phyloP scores from a whole-genome alignment of 1,284 basidiomycete genomes.

The Ganoderma lingzhi region DNA sequence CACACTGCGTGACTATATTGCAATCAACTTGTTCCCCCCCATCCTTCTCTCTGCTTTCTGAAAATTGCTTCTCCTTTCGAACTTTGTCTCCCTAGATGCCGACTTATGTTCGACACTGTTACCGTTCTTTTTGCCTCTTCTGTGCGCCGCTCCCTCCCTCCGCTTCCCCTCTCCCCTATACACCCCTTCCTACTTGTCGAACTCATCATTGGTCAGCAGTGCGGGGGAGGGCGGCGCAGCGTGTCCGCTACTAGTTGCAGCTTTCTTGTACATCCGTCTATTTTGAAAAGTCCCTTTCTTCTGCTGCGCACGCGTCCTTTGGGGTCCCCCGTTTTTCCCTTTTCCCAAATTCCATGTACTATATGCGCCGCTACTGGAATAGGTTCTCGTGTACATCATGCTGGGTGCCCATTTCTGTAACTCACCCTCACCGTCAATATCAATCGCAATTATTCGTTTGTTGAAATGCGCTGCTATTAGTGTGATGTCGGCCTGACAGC shows the following conservation, averaged over 20 bases:
- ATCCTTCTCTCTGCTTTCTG: background rate
- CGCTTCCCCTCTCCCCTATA: background rate
- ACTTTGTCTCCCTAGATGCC: constrained; percentile 10
- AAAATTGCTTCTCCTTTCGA: background rate
- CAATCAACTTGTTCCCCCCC: constrained; percentile 17
- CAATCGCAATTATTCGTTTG: constrained; percentile 6
- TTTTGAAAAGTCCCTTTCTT: constrained; percentile 22
- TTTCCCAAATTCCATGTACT: constrained; percentile 17
- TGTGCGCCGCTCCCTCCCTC: background rate
- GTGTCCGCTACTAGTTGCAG: constrained; percentile 12
- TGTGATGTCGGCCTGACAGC: too few species aligned
- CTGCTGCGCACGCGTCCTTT: constrained; percentile 31
- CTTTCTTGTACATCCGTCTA: constrained; percentile 17
- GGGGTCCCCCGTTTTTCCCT: constrained; percentile 20
- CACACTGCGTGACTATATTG: constrained; percentile 21
- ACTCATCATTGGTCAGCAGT: background rate
- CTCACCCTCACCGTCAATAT: constrained; percentile 5
- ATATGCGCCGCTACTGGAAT: constrained; percentile 9
- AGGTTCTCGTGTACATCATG: constrained; percentile 22
- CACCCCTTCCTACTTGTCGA: background rate
- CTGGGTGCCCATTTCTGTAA: constrained; percentile 8
- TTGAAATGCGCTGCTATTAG: background rate
- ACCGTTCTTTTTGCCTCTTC: constrained; percentile 8
- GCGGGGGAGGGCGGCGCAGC: constrained; percentile 1
- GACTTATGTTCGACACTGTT: background rate